A percentile compares a stretch with the other conserved stretches of the same genome.
phyloP scores from a whole-genome alignment of 257 asterid genomes.

The Mitragyna speciosa region DNA sequence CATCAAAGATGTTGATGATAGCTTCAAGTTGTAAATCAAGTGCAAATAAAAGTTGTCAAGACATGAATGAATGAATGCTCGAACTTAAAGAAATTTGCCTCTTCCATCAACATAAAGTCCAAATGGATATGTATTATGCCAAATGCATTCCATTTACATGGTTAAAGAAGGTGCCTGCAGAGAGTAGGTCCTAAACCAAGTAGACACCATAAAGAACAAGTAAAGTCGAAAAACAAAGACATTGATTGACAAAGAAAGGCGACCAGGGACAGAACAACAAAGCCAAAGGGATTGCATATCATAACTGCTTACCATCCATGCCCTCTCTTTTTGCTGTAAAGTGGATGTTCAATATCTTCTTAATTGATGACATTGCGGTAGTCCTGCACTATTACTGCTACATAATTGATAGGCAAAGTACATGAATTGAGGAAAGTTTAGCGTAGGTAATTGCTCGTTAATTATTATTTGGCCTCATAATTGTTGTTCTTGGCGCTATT shows the following conservation, averaged over 20 bases:
- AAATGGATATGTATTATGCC: neutral
- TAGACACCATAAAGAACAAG: neutral
- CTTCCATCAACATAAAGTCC: neutral
- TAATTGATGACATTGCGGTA: neutral
- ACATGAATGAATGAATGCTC: neutral
- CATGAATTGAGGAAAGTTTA: neutral
- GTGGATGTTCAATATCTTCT: neutral
- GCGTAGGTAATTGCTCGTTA: neutral
- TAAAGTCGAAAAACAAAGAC: neutral
- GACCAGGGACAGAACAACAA: neutral
- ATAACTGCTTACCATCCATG: neutral
- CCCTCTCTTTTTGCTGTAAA: slow-evolving; percentile 2
- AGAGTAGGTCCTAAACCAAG: neutral
- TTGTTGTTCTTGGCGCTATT: neutral
- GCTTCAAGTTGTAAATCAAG: neutral
- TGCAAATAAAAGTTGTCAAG: neutral
- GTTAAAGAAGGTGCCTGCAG: neutral
- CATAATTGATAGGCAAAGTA: neutral
- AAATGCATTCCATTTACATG: neutral
- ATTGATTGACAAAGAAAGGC: slow-evolving; percentile 2
- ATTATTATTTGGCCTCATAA: neutral
- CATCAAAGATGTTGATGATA: neutral
- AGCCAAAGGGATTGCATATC: neutral
- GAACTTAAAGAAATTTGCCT: neutral
- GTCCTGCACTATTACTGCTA: neutral